Evolutionary conservation across 768 basidiomycete species (phyloP), one percentile per base, ranked within the genome.

Genomic region (Pleurotus giganteus): DNA sequence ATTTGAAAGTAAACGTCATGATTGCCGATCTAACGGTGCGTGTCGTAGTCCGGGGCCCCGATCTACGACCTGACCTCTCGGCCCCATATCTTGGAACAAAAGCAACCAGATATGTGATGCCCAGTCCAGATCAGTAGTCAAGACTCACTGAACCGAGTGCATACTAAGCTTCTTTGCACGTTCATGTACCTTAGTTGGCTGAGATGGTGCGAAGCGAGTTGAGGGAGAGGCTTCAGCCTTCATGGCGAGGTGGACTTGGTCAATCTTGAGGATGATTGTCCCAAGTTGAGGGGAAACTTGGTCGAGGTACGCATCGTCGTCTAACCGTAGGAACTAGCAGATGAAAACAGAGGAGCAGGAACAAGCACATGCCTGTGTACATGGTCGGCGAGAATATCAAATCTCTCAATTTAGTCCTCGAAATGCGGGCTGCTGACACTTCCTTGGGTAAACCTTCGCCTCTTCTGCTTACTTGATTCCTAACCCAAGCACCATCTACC

Each of bases 251-350:
- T 8, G 3, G 2, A 51, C 55, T 47, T 55, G 19, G 15, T 44
- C 53, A 7, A 62, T 54, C 2, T 45, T 53, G 7, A 62, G 54
- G 26, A 54, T 62, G 15, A 62, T 62, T 9, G 55, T 53, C 2
- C 61, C 61, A 3, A 62, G 42, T 4, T 58, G 47, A 1, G 54
- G 31, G 27, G 55, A 53, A 5, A 28, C n/a, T 4, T 24, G n/a
- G 11, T 56, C 28, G 5, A 64, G 36, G 43, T 55, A 64, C 1
- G 39, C 19, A 26, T 65, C 64, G n/a, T 65, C 64, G 32, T 65
- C 64, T 65, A 31, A 29, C 17, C 6, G 29, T n/a, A n/a, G n/a
- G n/a, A n/a, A n/a, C n/a, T n/a, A n/a, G 4, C 12, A 37, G 23
- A 17, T 21, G 7, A 11, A 2, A n/a, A 36, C 11, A 21, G 13